Evolutionary conservation across 2,329 filamentous ascomycete species (phyloP), one percentile per base, ranked within the genome.

Genomic region (Aspergillus pseudoterreus): DNA sequence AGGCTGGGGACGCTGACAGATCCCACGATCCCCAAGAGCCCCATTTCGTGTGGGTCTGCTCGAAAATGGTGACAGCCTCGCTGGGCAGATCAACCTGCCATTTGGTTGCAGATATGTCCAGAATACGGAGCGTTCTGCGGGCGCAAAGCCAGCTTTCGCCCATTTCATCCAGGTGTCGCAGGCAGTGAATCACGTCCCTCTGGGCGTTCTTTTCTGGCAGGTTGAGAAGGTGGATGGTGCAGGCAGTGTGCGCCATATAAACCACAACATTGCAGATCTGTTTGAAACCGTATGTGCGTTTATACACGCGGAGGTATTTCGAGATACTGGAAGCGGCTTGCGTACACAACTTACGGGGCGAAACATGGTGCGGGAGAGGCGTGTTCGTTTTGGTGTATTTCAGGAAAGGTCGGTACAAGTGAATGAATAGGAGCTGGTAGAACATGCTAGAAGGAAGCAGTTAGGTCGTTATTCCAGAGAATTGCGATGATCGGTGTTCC

Each of bases 241-340:
- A 96, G 27, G 94, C 92, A 4, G 90, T 94, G 69, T 97, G 92
- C 0, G 88, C 81, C 72, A 97, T 96, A 70, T 99, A 99, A 0
- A 97, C 91, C 3, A 88, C 92, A 62, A 97, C 90, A 64, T 97
- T 97, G 73, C 90, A 95, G 32, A 99, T 96, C 67, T 97, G 92
- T 4, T 90, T 85, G 11, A 97, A 75, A 9, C 92, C 90, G 70
- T 96, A 95, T 1, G 86, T 86, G 60, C 92, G 90, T 70, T 95
- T 96, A 73, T 97, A 99, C 1, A 96, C 75, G 0, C 94, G 85
- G 74, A 96, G 86, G n/a, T 96, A 77, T 65, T 96, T 97, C 0
- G 92, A 96, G 50, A 97, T 94, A 57, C 86, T 85, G 2, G 86
- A 85, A 0, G 94, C 92, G 48, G 94, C 92, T 64, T 92, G 88